Evolutionary conservation across 2,329 filamentous ascomycete genomes (phyloP), one percentile per base, ranked within the genome.

Genomic region (Ascochyta koolunga): DNA sequence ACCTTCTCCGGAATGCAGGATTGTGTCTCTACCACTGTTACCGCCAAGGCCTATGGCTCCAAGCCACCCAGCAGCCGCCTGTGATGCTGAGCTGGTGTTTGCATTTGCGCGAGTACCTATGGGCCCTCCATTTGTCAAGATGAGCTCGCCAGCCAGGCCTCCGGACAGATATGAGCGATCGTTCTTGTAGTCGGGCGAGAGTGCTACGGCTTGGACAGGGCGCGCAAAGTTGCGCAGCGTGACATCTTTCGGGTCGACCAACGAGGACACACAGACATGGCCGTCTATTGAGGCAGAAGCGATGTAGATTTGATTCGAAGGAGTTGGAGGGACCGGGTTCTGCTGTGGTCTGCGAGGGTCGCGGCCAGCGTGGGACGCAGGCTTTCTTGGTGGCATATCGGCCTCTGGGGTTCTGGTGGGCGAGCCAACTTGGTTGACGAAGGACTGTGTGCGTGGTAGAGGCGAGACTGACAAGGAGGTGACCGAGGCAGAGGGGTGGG

Each of bases 271-370:
- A 66, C 95, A 98, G 13, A 99, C 91, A 69, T 97, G 93, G 16
- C 95, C 96, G 73, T 99, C 95, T 70, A 96, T 90, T 0, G 95
- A 98, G 0, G 95, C 91, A 1, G 93, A 96, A 1, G 89, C 93
- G 62, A 99, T 90, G 72, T 95, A 90, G 35, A 99, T 96, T 48
- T 93, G 88, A 67, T 97, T 98, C 2, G 91, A 93, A 0, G 91
- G 89, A 0, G 83, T 91, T 54, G 87, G 86, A 0, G 90, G 86
- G 2, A 96, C 79, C 1, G 82, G 78, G 0, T 79, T 74, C 58
- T 89, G 82, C 52, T 83, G 80, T 11, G 84, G 82, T 7, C 80
- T 76, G 7, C 80, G 78, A 5, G 81, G 79, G 16, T 77, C 64
- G 13, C 79, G 64, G 21, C 60, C 62, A 11, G 63, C 49, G 1